A percentile compares a stretch with the other conserved stretches of the same genome.
phyloP scores from a whole-genome alignment of 2,329 filamentous ascomycete genomes.

The Alternaria infectoria region DNA sequence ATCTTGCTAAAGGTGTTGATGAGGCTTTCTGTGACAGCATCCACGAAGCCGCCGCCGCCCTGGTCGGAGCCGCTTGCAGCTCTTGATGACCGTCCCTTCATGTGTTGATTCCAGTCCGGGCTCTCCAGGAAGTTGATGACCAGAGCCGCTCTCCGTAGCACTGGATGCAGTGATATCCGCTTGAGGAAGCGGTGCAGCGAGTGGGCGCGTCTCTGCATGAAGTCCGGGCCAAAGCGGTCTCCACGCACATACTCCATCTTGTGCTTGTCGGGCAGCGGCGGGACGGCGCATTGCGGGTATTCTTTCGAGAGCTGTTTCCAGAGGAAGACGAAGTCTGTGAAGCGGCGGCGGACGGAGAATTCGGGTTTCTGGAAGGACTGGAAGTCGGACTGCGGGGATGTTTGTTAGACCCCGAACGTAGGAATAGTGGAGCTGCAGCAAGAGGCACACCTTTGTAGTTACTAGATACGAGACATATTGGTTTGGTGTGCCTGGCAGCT shows the following conservation, averaged over 20 bases:
- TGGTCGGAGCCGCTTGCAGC: constrained; percentile 55
- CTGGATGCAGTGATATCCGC: constrained; percentile 84
- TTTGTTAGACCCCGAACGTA: constrained; percentile 5
- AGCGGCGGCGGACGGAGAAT: constrained; percentile 83
- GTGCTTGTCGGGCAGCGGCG: constrained; percentile 95
- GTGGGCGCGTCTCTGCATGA: constrained; percentile 85
- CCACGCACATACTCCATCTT: constrained; percentile 98
- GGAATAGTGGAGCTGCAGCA: background rate
- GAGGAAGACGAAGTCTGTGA: constrained; percentile 97
- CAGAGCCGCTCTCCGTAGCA: constrained; percentile 81
- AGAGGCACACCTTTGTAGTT: constrained; percentile 74
- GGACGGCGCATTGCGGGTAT: constrained; percentile 90
- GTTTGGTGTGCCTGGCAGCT: constrained; percentile 96
- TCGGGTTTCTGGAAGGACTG: constrained; percentile 85
- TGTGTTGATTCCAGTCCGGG: constrained; percentile 94
- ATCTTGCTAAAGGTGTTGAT: constrained; percentile 98
- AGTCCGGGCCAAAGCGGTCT: constrained; percentile 92
- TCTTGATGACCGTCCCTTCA: constrained; percentile 77
- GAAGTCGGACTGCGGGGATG: constrained; percentile 77
- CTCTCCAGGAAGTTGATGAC: constrained; percentile 91
- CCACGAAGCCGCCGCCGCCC: constrained; percentile 76
- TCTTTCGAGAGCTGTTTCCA: constrained; percentile 88
- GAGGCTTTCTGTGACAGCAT: constrained; percentile 94
- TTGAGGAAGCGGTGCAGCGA: constrained; percentile 91
- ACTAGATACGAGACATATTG: constrained; percentile 96